Base-by-base conservation (phyloP, 106 monocot species). In the Xerophyta viscosa region DNA sequence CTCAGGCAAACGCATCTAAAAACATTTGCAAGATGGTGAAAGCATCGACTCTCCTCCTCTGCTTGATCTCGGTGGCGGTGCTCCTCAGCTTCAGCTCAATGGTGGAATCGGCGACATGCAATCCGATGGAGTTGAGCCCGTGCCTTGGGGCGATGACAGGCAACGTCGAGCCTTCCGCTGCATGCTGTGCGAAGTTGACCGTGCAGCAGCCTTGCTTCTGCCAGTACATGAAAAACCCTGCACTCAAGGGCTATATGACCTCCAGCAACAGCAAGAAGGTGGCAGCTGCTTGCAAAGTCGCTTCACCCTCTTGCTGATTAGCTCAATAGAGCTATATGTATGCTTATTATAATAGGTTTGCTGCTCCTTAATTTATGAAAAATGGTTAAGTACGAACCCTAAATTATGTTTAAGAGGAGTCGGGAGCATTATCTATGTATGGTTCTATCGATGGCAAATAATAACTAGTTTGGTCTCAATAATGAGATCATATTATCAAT, bases 171-270 rank as follows among this genome's bases (percentile, higher is more conserved):
- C 39, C 57, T 4, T 24, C 25, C 23, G 0, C 4, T 1, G 58
- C 41, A 1, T 58, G 58, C 58, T 58, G 58, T 25, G 0, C 41
- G 0, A 58, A 41, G 11, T 42, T 58, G 17, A 58, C 12, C 2
- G 26, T 42, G 42, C 58, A 58, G 42, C 15, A 42, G 24, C 58
- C 58, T 1, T 58, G 58, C 58, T 28, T 58, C 36, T 58, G 58
- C 43, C 41, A 42, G 41, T 58, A 58, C 58, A 58, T 42, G 25
- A 58, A 58, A 4, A 17, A 58, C 58, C 58, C 58, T 8, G 7
- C 2, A 1, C 18, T 17, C 24, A 26, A 20, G 28, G 15, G 17
- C 7, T 58, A n/a, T 24, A 17, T 58, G 10, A 25, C 7, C 25
- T 58, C 58, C 10, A 6, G 4, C 58, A 58, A 58, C 24, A 20